These are phyloP conservation scores for Eucalyptus pauciflora DNA, from an alignment of 345 rosid species.

Conservation along the genomic window DNA sequence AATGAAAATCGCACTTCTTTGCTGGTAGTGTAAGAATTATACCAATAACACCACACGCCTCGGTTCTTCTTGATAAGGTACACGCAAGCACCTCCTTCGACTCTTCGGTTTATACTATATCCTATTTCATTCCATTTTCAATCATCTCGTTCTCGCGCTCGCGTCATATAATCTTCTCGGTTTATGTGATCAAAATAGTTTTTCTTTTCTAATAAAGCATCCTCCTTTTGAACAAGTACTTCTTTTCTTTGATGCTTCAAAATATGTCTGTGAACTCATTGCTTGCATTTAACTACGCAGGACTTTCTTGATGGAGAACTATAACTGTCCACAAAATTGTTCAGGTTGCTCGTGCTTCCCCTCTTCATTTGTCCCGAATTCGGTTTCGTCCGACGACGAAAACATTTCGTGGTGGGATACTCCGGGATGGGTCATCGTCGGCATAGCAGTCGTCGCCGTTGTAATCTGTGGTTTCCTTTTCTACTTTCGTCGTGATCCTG, in stretches of 20 bases:
- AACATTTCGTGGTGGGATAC: not conserved
- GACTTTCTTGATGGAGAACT: not conserved
- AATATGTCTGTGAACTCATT: not conserved
- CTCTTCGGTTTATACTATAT: not conserved
- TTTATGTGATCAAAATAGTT: no score
- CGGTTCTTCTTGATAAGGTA: not conserved
- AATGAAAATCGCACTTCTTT: not conserved
- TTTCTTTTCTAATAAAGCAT: no score
- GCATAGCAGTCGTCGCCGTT: not conserved
- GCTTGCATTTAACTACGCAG: not conserved
- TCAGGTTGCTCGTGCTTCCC: not conserved
- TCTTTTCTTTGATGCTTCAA: not conserved
- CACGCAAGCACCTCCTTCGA: not conserved
- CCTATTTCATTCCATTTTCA: no score
- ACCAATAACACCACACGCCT: not conserved
- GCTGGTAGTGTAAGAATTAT: not conserved
- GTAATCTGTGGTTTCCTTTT: not conserved
- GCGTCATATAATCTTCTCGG: not conserved
- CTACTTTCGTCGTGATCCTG: not conserved
- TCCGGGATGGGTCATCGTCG: not conserved
- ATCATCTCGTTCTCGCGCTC: not conserved
- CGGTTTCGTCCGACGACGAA: not conserved
- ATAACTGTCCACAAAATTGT: not conserved
- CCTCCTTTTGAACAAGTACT: not conserved
- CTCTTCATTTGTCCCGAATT: not conserved